These are phyloP conservation scores for Quercus ilex DNA, from an alignment of 306 rosid genomes.

Conservation along the genomic window DNA sequence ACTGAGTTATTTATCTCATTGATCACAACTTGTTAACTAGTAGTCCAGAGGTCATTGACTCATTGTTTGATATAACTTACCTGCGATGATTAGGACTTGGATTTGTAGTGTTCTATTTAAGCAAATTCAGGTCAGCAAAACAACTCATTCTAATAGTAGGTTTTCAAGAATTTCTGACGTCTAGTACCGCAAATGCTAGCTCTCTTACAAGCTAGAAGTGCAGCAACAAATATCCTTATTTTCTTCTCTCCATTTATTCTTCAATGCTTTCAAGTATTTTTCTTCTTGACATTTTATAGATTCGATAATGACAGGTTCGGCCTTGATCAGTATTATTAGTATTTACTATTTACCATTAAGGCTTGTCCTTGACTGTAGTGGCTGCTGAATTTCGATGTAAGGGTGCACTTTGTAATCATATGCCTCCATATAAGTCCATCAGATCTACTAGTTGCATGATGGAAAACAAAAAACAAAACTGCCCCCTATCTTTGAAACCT, in stretches of 20 bases:
- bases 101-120: not conserved
- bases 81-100: not conserved
- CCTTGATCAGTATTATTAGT: not conserved
- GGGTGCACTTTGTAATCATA: too few relatives aligned
- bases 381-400: too few relatives aligned
- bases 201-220: too few relatives aligned
- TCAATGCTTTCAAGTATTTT: conserved; percentile 26
- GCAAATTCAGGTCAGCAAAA: not conserved
- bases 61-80: not conserved
- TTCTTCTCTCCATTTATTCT: not conserved
- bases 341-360: too few relatives aligned
- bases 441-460: too few relatives aligned
- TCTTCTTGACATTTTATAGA: conserved; percentile 27
- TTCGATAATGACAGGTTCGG: conserved; percentile 25
- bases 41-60: not conserved
- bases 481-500: too few relatives aligned
- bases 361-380: too few relatives aligned
- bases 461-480: too few relatives aligned
- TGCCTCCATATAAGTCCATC: too few relatives aligned
- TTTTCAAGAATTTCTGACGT: too few relatives aligned
- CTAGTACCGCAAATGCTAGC: too few relatives aligned
- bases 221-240: not conserved
- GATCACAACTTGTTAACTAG: not conserved
- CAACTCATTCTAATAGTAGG: not conserved
- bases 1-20: conserved; percentile 4